Evolutionary conservation across 1,139 yeast genomes (phyloP).

Genomic region (Suhomyces bokatorum): DNA sequence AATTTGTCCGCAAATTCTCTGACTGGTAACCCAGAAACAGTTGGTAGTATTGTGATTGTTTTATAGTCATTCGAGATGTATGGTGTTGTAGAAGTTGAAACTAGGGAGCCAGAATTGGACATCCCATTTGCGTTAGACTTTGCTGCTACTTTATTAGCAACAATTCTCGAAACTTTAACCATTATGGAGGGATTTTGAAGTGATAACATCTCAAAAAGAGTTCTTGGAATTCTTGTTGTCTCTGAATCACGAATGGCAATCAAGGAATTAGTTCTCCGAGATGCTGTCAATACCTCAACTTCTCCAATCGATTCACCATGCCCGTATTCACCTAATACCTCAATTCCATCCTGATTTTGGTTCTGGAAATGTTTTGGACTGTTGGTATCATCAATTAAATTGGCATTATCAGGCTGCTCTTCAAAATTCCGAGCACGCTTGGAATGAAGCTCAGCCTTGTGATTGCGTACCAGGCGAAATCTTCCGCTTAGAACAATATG

Average conservation of each 20-base stretch:
- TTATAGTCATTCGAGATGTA: slow-evolving; percentile 56
- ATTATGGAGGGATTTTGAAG: slow-evolving; percentile 85
- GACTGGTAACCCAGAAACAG: slow-evolving; percentile 78
- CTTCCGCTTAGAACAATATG: slow-evolving; percentile 91
- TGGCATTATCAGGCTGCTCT: slow-evolving; percentile 17
- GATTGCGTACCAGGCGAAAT: slow-evolving; percentile 59
- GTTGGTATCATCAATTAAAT: slow-evolving; percentile 24
- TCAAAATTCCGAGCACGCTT: slow-evolving; percentile 8
- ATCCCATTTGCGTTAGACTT: slow-evolving; percentile 1
- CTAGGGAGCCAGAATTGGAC: slow-evolving; percentile 9
- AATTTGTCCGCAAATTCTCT: slow-evolving; percentile 78
- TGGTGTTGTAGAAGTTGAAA: slow-evolving; percentile 31
- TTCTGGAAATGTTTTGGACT: slow-evolving; percentile 13
- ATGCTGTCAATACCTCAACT: slow-evolving; percentile 87
- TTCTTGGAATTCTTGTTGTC: slow-evolving; percentile 87
- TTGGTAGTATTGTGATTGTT: slow-evolving; percentile 83
- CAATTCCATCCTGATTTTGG: slow-evolving; percentile 25
- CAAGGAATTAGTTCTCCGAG: slow-evolving; percentile 68
- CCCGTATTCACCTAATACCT: slow-evolving; percentile 75
- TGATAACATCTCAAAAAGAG: slow-evolving; percentile 81
- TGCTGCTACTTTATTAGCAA: slow-evolving; percentile 65
- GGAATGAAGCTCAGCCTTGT: slow-evolving; percentile 13
- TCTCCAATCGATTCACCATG: slow-evolving; percentile 96
- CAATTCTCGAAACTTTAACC: slow-evolving; percentile 85
- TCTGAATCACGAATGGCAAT: slow-evolving; percentile 94